phyloP scores from a whole-genome alignment of 805 yeast species.

The Blastobotrys attinorum region DNA sequence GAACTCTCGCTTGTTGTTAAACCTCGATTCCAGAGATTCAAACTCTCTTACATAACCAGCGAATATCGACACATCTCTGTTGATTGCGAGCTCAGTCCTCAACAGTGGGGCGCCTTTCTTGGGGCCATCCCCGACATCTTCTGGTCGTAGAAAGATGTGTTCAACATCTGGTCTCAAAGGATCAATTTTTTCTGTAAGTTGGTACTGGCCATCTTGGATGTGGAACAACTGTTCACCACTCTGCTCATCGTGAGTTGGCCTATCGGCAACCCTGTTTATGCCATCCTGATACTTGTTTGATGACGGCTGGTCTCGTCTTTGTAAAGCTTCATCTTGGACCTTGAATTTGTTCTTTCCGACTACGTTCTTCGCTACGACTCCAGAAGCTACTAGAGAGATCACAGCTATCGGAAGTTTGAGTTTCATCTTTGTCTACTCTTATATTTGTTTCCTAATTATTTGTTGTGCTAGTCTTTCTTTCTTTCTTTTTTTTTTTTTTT shows the following conservation, averaged over 20 bases:
- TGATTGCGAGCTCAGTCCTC: slow-evolving; percentile 34
- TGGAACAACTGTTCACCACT: slow-evolving; percentile 9
- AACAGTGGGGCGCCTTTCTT: slow-evolving; percentile 25
- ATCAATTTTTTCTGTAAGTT: too few species aligned
- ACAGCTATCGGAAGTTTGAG: neutral
- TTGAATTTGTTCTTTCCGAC: neutral
- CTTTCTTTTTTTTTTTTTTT: too few species aligned
- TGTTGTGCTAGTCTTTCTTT: too few species aligned
- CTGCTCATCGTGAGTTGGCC: slow-evolving; percentile 6
- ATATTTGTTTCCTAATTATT: too few species aligned
- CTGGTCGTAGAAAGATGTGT: neutral
- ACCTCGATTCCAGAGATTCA: slow-evolving; percentile 38
- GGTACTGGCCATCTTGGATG: slow-evolving; percentile 5
- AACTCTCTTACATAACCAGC: slow-evolving; percentile 65
- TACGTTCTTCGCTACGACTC: neutral
- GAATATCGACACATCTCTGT: slow-evolving; percentile 48
- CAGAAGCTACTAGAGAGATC: neutral
- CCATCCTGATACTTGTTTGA: neutral
- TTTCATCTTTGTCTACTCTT: too few species aligned
- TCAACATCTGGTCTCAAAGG: neutral
- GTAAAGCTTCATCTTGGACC: neutral
- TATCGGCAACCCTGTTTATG: slow-evolving; percentile 6
- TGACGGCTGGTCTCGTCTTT: neutral
- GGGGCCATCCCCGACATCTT: slow-evolving; percentile 22
- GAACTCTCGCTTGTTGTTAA: slow-evolving; percentile 37